Conservation (phyloP, 1,284 basidiomycete species). For the Ganoderma lingzhi region DNA sequence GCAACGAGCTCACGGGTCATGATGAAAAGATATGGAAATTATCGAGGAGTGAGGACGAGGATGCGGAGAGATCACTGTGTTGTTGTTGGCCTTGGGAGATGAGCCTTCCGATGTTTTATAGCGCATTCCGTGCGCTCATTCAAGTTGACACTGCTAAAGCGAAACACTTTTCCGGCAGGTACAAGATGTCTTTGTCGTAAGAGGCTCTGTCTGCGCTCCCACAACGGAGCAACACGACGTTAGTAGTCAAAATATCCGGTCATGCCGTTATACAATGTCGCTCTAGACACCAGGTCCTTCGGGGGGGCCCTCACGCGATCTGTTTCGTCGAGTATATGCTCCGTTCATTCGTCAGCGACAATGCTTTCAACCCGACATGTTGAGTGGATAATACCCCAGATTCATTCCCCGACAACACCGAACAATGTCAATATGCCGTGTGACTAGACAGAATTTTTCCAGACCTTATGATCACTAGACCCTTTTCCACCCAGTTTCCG, state of each 20-base stretch:
- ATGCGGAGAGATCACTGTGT: not conserved
- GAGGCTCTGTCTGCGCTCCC: not conserved
- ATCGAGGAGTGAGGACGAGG: not conserved
- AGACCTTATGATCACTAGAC: not conserved
- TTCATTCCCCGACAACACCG: slow-evolving; percentile 1
- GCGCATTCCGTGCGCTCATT: slow-evolving; percentile 7
- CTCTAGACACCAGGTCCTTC: slow-evolving; percentile 6
- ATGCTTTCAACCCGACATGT: not conserved
- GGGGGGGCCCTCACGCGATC: not conserved
- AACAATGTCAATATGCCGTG: not conserved
- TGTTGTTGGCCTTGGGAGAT: not conserved
- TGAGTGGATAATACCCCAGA: not conserved
- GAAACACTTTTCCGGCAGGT: slow-evolving; percentile 6
- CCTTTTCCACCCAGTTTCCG: slow-evolving; percentile 1
- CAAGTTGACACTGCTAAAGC: not conserved
- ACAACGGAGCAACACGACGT: slow-evolving; percentile 5
- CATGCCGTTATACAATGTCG: slow-evolving; percentile 9
- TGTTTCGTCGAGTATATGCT: slow-evolving; percentile 1
- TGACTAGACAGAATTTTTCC: not conserved
- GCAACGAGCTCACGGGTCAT: slow-evolving; percentile 7
- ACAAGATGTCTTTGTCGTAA: not conserved
- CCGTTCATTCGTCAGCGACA: not conserved
- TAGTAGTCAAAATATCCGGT: slow-evolving; percentile 3
- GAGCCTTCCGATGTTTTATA: slow-evolving; percentile 11
- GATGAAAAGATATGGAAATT: not conserved